phyloP scores from a whole-genome alignment of 2,329 filamentous ascomycete species.

The Tolypocladium sp. region DNA sequence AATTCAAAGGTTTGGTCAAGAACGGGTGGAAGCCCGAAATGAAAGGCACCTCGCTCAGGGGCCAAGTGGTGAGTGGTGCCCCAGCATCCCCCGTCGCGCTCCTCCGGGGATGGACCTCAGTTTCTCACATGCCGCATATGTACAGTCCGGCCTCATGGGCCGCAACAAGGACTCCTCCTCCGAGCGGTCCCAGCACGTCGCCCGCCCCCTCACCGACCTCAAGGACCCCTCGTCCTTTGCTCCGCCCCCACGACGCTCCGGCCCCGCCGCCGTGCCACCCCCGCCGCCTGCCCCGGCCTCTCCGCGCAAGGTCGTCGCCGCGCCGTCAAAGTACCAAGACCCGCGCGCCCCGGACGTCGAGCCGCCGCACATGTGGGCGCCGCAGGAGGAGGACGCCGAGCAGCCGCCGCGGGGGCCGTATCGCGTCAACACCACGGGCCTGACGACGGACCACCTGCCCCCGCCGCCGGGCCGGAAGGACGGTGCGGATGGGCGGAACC shows the following conservation, averaged over 20 bases:
- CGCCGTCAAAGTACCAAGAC: slow-evolving; percentile 24
- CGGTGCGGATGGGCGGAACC: slow-evolving; percentile 23
- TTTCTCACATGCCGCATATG: background rate
- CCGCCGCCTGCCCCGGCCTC: slow-evolving; percentile 11
- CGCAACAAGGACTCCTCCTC: slow-evolving; percentile 25
- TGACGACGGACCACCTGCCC: slow-evolving; percentile 60
- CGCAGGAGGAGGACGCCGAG: slow-evolving; percentile 18
- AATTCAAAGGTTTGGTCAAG: slow-evolving; percentile 39
- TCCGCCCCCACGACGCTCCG: slow-evolving; percentile 62
- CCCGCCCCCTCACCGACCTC: slow-evolving; percentile 58
- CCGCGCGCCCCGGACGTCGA: slow-evolving; percentile 12
- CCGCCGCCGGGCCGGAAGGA: slow-evolving; percentile 54
- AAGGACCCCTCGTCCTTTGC: slow-evolving; percentile 71
- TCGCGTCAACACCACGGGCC: slow-evolving; percentile 59
- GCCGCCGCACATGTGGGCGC: slow-evolving; percentile 3
- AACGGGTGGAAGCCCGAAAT: slow-evolving; percentile 45
- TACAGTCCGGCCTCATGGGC: slow-evolving; percentile 36
- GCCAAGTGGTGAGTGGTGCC: slow-evolving; percentile 29
- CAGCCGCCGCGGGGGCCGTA: slow-evolving; percentile 55
- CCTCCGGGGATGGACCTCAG: too few relatives aligned
- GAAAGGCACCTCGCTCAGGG: slow-evolving; percentile 21
- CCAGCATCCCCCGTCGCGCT: background rate
- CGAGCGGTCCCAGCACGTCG: slow-evolving; percentile 23
- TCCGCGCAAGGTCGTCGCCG: slow-evolving; percentile 16
- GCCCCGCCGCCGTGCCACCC: slow-evolving; percentile 23